Evolutionary conservation across 2,329 filamentous ascomycete genomes (phyloP), one percentile per base, ranked within the genome.

Genomic region (Botrytis galanthina): DNA sequence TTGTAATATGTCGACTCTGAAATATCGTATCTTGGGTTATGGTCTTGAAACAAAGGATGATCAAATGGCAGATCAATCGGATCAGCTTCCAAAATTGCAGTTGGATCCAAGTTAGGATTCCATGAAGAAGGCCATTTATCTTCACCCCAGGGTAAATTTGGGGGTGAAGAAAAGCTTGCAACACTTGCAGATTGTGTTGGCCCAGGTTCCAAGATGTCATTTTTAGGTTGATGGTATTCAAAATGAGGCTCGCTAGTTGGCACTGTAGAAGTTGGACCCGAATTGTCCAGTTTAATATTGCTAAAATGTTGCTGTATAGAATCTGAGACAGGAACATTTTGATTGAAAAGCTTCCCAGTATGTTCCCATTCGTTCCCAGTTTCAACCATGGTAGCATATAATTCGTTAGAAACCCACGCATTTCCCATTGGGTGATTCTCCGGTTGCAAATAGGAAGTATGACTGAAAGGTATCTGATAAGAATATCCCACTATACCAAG

Each of bases 71-170:
- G 74, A 7, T 35, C 48, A 44, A 78, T 72, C 26, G 77, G 71
- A 32, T 75, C 74, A 16, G 75, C 74, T 61, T 74, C 73, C 35
- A 78, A 64, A 14, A 75, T 75, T 32, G 42, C 14, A 26, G 22
- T 26, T 60, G 72, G 76, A 39, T 62, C 68, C 16, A 74, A 74
- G 29, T 48, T 70, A 16, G 76, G 74, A 63, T 75, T 77, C 78
- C 77, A 78, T 48, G 74, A 67, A 57, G 77, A 77, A 35, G 76
- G 76, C 77, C 76, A 77, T 72, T 77, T 76, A 37, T 78, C 77
- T 42, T 76, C 75, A n/a, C 77, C 75, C 44, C 75, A 75, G 26
- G 74, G 66, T 62, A 74, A 61, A 62, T 76, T 77, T 6, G 71
- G 73, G n/a, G 76, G 73, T 42, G 75, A 76, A 57, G 75, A 74